Evolutionary conservation across 768 basidiomycete species (phyloP), one percentile per base, ranked within the genome.

Genomic region (Auriscalpium orientale): DNA sequence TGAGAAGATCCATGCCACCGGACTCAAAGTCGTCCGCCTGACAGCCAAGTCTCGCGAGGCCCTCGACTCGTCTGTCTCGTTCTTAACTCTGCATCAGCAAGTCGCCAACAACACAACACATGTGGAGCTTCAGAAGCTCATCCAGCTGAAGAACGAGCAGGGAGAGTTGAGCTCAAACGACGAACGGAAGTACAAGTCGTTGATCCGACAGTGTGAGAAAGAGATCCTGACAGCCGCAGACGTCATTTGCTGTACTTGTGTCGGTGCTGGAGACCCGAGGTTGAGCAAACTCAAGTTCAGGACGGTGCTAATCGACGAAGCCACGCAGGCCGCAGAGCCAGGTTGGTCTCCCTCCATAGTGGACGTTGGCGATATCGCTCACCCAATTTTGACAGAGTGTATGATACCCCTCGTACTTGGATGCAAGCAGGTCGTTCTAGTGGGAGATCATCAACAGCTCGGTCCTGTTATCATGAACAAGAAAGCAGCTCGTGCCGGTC

Each of bases 391-490:
- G 18, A 35, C 63, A 95, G 97, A 99, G 74, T 98, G 95, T 72
- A 98, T 99, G 95, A 99, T 99, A 64, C 97, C 97, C 15, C 81
- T 99, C 36, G 89, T 98, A 7, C 84, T 99, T 65, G 97, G 97
- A 13, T 98, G 95, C 69, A 98, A 98, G 71, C 97, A 99, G 66
- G 93, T 93, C 54, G 97, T 99, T 28, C 82, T 99, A 43, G 97
- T 99, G 54, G 97, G 97, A 53, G 95, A 98, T 73, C 91, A 97
- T 70, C 91, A 74, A 76, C 97, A 98, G 79, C 85, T 98, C 50
- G 97, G 97, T 1, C 97, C 97, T 8, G 97, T 98, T 65, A 98
- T 99, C 69, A 98, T 99, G 97, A 99, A 98, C 82, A 99, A 99
- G 82, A 98, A 99, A 68, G 97, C 97, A 0, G 95, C 97, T 2